phyloP scores from a whole-genome alignment of 2,329 filamentous ascomycete genomes.

The Fusarium tupiense region DNA sequence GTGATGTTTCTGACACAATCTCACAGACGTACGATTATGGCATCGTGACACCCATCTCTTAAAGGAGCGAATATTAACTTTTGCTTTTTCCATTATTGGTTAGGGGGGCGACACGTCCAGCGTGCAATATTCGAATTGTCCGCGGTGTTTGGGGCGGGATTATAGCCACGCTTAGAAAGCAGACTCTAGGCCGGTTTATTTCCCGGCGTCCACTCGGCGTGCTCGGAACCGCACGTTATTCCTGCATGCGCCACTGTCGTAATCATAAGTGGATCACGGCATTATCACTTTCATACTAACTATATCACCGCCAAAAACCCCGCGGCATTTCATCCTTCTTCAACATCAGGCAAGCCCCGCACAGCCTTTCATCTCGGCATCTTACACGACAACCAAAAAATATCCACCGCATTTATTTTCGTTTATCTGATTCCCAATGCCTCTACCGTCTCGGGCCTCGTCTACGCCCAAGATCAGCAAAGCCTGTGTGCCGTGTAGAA shows the following conservation, averaged over 20 bases:
- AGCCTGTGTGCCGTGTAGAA: constrained; percentile 28
- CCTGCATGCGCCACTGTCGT: not conserved
- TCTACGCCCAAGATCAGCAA: constrained; percentile 22
- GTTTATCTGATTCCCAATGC: not conserved
- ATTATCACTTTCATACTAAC: not conserved
- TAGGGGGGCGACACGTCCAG: not conserved
- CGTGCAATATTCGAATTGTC: not conserved
- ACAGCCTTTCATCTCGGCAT: not conserved
- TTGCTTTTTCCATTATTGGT: not conserved
- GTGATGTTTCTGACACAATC: not conserved
- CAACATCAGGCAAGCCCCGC: not conserved
- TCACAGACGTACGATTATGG: not conserved
- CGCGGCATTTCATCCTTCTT: not conserved
- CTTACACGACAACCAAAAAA: not conserved
- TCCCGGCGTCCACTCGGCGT: not conserved
- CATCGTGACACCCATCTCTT: not conserved
- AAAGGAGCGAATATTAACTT: not conserved
- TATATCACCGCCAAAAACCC: not conserved
- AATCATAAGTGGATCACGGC: not conserved
- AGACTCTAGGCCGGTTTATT: too few species aligned
- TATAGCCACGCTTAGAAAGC: not conserved
- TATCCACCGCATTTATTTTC: not conserved
- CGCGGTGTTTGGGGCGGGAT: constrained; percentile 5
- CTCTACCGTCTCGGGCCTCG: not conserved
- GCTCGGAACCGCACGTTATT: not conserved